phyloP scores from a whole-genome alignment of 129 eudicot species.

The Pulicaria dysenterica region DNA sequence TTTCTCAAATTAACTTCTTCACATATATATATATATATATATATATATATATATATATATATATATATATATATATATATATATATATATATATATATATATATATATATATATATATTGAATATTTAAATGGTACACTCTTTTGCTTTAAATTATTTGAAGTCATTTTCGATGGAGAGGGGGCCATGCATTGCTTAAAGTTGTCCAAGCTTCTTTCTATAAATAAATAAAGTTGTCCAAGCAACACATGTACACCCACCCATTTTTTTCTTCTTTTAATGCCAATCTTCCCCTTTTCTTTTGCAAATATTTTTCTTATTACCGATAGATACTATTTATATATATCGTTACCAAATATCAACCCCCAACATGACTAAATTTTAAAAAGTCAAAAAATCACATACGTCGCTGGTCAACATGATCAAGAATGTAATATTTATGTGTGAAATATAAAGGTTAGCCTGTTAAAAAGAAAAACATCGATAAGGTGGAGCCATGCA shows the following conservation, averaged over 20 bases:
- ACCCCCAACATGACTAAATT: too few species aligned
- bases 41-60: too few species aligned
- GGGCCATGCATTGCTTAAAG: slow-evolving; percentile 41
- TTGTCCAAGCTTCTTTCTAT: slow-evolving; percentile 34
- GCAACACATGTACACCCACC: slow-evolving; percentile 33
- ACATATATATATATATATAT: too few species aligned
- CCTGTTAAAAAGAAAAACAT: neutral
- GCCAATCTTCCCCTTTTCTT: slow-evolving; percentile 17
- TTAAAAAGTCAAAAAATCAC: too few species aligned
- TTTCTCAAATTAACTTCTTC: too few species aligned
- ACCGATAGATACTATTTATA: neutral
- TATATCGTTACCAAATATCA: too few species aligned
- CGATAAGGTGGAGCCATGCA: slow-evolving; percentile 24
- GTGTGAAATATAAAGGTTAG: slow-evolving; percentile 15
- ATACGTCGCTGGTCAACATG: slow-evolving; percentile 16
- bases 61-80: neutral
- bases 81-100: slow-evolving; percentile 6
- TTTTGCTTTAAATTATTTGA: slow-evolving; percentile 42
- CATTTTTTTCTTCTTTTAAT: slow-evolving; percentile 28
- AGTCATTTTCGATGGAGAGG: slow-evolving; percentile 39
- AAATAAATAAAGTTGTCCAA: slow-evolving; percentile 44
- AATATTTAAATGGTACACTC: slow-evolving; percentile 33
- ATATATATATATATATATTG: neutral
- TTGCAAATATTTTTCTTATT: neutral
- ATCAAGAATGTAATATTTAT: neutral